A percentile compares a stretch with the other conserved stretches of the same genome.
These are phyloP conservation scores for Apiospora marii DNA, from an alignment of 2,329 filamentous ascomycete genomes.

Conservation along the genomic window DNA sequence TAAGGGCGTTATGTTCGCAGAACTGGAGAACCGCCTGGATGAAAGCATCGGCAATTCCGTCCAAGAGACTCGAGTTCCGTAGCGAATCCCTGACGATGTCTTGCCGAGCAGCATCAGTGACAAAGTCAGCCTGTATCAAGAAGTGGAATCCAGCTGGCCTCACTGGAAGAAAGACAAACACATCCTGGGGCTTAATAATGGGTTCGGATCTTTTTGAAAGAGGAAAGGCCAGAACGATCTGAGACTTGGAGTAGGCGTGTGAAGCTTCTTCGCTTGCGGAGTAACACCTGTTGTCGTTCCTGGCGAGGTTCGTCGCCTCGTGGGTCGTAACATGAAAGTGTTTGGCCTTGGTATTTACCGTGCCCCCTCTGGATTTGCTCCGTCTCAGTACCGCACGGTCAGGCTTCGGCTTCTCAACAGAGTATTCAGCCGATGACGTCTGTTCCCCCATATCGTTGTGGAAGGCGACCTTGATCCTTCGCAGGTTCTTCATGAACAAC, in stretches of 20 bases:
- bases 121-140: slow-evolving; percentile 59
- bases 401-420: background rate
- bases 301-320: slow-evolving; percentile 39
- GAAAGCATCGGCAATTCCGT: slow-evolving; percentile 49
- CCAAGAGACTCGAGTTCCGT: slow-evolving; percentile 48
- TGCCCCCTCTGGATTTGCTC: background rate
- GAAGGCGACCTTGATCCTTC: slow-evolving; percentile 42
- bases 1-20: slow-evolving; percentile 46
- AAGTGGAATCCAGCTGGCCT: slow-evolving; percentile 53
- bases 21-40: slow-evolving; percentile 48
- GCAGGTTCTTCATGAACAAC: slow-evolving; percentile 52
- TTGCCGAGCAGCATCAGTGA: slow-evolving; percentile 53
- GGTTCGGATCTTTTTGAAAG: slow-evolving; percentile 40
- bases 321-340: slow-evolving; percentile 43
- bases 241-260: slow-evolving; percentile 37
- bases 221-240: slow-evolving; percentile 57
- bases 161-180: slow-evolving; percentile 58
- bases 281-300: slow-evolving; percentile 46
- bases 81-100: slow-evolving; percentile 47
- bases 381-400: background rate
- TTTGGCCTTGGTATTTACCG: background rate
- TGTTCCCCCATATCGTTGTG: slow-evolving; percentile 33
- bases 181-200: slow-evolving; percentile 47
- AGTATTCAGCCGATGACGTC: background rate
- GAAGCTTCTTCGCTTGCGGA: slow-evolving; percentile 36